Evolutionary conservation across 1,284 basidiomycete genomes (phyloP), one percentile per base, ranked within the genome.

Genomic region (Puccinia triticina): DNA sequence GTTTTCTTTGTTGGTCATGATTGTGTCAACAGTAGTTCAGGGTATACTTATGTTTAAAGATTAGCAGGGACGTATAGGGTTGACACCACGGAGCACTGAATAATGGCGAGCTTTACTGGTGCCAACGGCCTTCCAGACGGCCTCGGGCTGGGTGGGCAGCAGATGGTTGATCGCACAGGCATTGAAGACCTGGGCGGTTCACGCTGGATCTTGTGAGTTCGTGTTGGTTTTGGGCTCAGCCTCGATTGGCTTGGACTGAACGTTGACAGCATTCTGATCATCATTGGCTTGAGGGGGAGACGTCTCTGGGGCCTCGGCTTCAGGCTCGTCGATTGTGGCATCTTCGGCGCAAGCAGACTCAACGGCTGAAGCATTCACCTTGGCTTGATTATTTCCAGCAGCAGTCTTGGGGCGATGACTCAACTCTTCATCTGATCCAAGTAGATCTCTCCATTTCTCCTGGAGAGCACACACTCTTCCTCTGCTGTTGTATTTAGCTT

Each of bases 341-440:
- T 32, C 75, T 18, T 40, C 50, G 40, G n/a, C 29, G 11, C 50
- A 26, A 37, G 43, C 59, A n/a, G 61, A 29, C 32, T 66, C 61
- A 14, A 53, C 72, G 34, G 14, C 29, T 26, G 59, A 61, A n/a
- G n/a, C 32, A 16, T 43, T 66, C 8, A 21, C 57, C 48, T 77
- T 71, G 66, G 64, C 32, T 32, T 53, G 34, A n/a, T 40, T 29
- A 43, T 23, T 14, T 10, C 26, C 61, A 37, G 55, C 72, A 5
- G 34, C 32, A 34, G 50, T 40, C 32, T 40, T 53, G 1, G 50
- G 12, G 34, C 72, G 50, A 57, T 64, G 46, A 59, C 26, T 50
- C 2, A 48, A n/a, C 21, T 82, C 79, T 66, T 82, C 79, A 21
- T 40, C 71, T 10, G 75, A 73, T 40, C 79, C 79, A 75, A 82